Conservation (phyloP, 2,329 filamentous ascomycete species). For the Davidsoniella virescens region DNA sequence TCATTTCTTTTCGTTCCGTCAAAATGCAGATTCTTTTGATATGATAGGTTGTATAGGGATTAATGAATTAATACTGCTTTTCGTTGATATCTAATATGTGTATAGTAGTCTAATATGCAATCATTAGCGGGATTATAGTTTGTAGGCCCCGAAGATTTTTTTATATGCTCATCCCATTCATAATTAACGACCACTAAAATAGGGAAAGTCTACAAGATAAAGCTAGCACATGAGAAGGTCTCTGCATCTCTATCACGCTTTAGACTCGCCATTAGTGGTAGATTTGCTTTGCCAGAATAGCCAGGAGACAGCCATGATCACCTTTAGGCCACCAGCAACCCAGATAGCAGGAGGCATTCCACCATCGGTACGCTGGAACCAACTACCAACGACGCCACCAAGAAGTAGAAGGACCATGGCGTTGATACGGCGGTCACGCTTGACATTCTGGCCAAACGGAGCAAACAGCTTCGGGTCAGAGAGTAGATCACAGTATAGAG, state of each 20-base stretch:
- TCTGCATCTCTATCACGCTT: background rate
- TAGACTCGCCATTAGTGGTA: background rate
- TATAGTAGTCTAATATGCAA: no score
- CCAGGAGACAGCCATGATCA: constrained; percentile 23
- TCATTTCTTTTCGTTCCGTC: no score
- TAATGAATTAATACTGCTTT: no score
- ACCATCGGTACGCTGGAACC: constrained; percentile 27
- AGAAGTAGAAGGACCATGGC: constrained; percentile 29
- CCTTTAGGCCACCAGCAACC: constrained; percentile 29
- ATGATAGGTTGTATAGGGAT: no score
- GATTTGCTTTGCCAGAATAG: constrained; percentile 19
- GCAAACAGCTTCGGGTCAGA: constrained; percentile 33
- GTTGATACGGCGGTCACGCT: constrained; percentile 31
- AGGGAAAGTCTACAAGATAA: no score
- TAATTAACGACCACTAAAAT: no score
- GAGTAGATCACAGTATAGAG: constrained; percentile 35
- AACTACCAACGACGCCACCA: constrained; percentile 32
- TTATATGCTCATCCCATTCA: no score
- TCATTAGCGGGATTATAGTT: no score
- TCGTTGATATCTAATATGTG: no score
- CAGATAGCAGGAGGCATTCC: constrained; percentile 28
- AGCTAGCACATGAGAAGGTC: no score
- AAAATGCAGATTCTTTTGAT: no score
- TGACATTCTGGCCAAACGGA: constrained; percentile 25
- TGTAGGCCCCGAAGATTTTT: no score